A percentile compares a stretch with the other conserved stretches of the same genome.
Conservation (phyloP, 2,329 filamentous ascomycete species). For the Chaetomium strumarium region DNA sequence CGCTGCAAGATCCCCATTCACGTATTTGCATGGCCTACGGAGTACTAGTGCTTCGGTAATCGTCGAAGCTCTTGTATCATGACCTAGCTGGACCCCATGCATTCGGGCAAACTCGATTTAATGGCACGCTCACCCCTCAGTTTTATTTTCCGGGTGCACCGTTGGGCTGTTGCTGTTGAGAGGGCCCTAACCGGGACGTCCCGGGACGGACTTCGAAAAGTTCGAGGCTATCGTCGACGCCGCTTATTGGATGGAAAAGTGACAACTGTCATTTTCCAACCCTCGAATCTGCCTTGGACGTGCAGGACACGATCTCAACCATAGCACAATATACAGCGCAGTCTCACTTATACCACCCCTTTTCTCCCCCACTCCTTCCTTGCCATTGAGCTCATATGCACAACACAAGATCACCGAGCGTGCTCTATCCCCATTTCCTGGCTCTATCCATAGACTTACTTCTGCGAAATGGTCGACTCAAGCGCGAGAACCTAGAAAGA, state of each 20-base stretch:
- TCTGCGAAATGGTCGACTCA: slow-evolving; percentile 30
- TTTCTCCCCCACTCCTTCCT: background rate
- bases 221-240: background rate
- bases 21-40: background rate
- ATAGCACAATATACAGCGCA: background rate
- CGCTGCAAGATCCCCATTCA: background rate
- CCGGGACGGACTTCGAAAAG: slow-evolving; percentile 12
- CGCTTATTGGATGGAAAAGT: slow-evolving; percentile 7
- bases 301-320: background rate
- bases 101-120: too few species aligned
- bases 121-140: background rate
- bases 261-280: slow-evolving; percentile 4
- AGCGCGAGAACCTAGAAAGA: slow-evolving; percentile 26
- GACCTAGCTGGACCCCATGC: too few species aligned
- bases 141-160: background rate
- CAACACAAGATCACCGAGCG: background rate
- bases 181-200: slow-evolving; percentile 15
- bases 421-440: background rate
- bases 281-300: background rate
- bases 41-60: too few species aligned
- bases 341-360: too few species aligned
- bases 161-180: slow-evolving; percentile 12
- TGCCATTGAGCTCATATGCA: background rate
- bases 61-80: too few species aligned
- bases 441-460: background rate